Evolutionary conservation across 306 rosid species (phyloP), one percentile per base, ranked within the genome.

Genomic region (Malus domestica): DNA sequence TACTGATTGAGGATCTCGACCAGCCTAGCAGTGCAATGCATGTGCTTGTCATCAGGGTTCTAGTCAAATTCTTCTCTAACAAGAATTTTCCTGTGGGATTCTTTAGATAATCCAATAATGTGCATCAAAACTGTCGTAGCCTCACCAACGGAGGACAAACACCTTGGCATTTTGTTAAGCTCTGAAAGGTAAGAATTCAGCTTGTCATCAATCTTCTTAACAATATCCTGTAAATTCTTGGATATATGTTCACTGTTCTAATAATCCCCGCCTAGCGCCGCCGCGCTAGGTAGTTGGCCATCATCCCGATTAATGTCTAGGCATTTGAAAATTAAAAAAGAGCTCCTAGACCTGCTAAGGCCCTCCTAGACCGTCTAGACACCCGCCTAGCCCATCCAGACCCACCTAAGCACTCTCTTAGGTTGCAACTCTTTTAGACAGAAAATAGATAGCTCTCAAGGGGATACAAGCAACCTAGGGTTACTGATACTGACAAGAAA

Each of bases 1-100:
- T 33, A 85, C 0, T 59, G 3, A 25, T 83, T 32, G 0, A 85
- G 76, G 81, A 65, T 82, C 3, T 87, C 84, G 0, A 76, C 84
- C 44, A 87, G 38, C 0, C 86, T 58, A 11, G 88, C 88, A 5
- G 89, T 87, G 5, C 84, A 85, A 61, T 85, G 90, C 87, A 82
- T 82, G 13, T 4, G 6, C 0, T 61, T 68, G 0, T 80, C 74
- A 1, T 72, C 82, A 1, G 59, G 72, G 63, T 80, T 85, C 72
- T 80, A 85, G 0, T 85, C 88, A 67, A 78, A 85, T 51, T 87
- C 84, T 3, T 85, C 87, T 1, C 71, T 61, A 0, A 87, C n/a
- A 35, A 85, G 84, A 60, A 87, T 66, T 42, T 67, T 40, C 54
- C 10, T 40, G 15, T n/a, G 71, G 4, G 71, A 38, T 67, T 63